A percentile compares a stretch with the other conserved stretches of the same genome.
These are phyloP conservation scores for Glaciozyma martinii DNA, from an alignment of 768 basidiomycete species.

Conservation along the genomic window DNA sequence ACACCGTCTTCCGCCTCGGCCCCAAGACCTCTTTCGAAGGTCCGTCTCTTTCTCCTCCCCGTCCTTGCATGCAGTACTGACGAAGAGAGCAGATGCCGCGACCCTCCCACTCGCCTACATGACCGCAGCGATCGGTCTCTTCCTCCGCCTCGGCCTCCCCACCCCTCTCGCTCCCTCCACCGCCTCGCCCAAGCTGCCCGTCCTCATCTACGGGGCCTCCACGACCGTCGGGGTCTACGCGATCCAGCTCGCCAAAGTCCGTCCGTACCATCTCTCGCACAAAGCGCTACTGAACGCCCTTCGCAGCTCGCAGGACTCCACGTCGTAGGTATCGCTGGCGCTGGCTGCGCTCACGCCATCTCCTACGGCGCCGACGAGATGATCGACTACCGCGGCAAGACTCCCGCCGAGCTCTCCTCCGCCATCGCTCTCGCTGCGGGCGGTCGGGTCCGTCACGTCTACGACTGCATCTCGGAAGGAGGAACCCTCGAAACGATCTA, in stretches of 20 bases:
- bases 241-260: constrained; percentile 32
- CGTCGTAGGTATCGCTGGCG: constrained; percentile 34
- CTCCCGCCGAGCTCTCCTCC: constrained; percentile 4
- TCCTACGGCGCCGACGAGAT: constrained; percentile 32
- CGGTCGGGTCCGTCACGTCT: constrained; percentile 12
- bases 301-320: constrained; percentile 12
- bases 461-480: constrained; percentile 28
- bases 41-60: not conserved
- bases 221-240: constrained; percentile 33
- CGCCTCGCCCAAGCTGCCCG: not conserved
- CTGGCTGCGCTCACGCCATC: constrained; percentile 7
- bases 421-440: constrained; percentile 13
- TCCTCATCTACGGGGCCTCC: constrained; percentile 28
- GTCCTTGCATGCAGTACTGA: not conserved
- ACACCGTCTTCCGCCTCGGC: constrained; percentile 21
- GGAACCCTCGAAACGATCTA: constrained; percentile 14
- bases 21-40: constrained; percentile 26
- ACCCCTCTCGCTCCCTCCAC: constrained; percentile 9
- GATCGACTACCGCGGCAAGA: constrained; percentile 32
- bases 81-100: constrained; percentile 4
- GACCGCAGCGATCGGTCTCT: constrained; percentile 35
- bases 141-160: constrained; percentile 21
- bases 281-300: not conserved
- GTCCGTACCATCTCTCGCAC: not conserved
- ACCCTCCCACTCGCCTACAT: constrained; percentile 33